Evolutionary conservation across 768 basidiomycete species (phyloP), one percentile per base, ranked within the genome.

Genomic region (Brasilioporus rufonigricans): DNA sequence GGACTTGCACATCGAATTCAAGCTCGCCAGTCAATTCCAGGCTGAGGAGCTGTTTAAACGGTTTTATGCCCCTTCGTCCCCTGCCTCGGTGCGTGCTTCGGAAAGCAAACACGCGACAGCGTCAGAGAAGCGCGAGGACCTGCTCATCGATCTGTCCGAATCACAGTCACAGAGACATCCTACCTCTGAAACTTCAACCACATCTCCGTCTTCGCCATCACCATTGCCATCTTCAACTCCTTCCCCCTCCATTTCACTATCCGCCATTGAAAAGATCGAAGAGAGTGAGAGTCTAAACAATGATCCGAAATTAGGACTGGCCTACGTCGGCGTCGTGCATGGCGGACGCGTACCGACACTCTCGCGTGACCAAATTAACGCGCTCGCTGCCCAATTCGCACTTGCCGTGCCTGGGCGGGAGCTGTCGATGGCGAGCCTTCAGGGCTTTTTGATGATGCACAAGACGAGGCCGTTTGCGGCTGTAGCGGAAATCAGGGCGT

Each of bases 1-100:
- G 83, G 89, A 92, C 65, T 64, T 91, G 19, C 86, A 89, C 60
- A 73, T 92, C 53, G 84, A 90, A 64, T 91, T 91, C 72, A 81
- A 80, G 62, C 76, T 84, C n/a, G 86, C 90, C 14, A 88, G 84
- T 65, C 77, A 73, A 54, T 82, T 78, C 70, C 89, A 91, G 60
- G 85, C 84, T 3, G 69, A 70, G 33, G 82, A 85, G 62, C 73
- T 92, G 8, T 92, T 83, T 69, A 78, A 73, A 31, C 76, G 79
- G 52, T 92, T 92, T 73, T 92, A 85, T 64, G 71, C 83, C 16
- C 83, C 83, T 16, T 50, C 56, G 7, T 38, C 40, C 3, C 29
- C 59, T 27, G 6, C 36, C 9, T 31, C 59, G 9, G 36, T n/a
- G 35, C 13, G 2, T 21, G 24, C 26, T 3, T 21, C 16, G 9